Conservation (phyloP, 2,329 filamentous ascomycete genomes). For the Stemphylium vesicarium region DNA sequence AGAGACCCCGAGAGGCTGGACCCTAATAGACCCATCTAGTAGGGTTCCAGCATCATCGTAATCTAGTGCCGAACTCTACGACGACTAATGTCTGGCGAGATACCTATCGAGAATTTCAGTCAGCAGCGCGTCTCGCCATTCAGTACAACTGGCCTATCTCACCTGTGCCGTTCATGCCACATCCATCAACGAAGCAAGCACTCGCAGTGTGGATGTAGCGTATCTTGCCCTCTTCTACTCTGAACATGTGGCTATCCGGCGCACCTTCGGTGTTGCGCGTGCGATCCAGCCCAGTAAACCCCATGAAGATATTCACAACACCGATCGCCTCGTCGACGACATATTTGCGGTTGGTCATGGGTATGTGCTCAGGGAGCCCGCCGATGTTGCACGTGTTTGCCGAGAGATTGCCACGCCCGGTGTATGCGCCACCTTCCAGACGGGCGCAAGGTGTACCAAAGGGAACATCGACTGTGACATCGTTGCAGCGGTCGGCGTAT, state of each 20-base stretch:
- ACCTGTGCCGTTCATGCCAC: slow-evolving; percentile 27
- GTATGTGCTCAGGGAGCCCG: slow-evolving; percentile 16
- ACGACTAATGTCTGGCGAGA: not conserved
- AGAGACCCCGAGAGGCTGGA: no score
- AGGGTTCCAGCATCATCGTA: no score
- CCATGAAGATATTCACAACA: slow-evolving; percentile 32
- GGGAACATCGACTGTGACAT: slow-evolving; percentile 26
- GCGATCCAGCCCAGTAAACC: slow-evolving; percentile 33
- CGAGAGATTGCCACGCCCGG: slow-evolving; percentile 20
- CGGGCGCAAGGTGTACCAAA: slow-evolving; percentile 32
- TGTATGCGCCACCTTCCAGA: slow-evolving; percentile 34
- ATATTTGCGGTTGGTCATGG: slow-evolving; percentile 30
- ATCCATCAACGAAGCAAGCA: slow-evolving; percentile 32
- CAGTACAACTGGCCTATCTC: not conserved
- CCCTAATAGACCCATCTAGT: no score
- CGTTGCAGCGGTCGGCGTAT: slow-evolving; percentile 33
- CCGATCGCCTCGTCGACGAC: slow-evolving; percentile 35
- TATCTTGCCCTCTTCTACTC: slow-evolving; percentile 30
- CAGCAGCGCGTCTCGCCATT: no score
- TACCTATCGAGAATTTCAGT: not conserved
- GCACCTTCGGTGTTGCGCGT: slow-evolving; percentile 25
- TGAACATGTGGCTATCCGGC: slow-evolving; percentile 37
- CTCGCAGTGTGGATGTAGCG: slow-evolving; percentile 33
- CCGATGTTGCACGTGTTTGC: slow-evolving; percentile 19
- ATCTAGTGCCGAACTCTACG: not conserved